phyloP scores from a whole-genome alignment of 176 grass and related monocot species.

The Carex cristatella region DNA sequence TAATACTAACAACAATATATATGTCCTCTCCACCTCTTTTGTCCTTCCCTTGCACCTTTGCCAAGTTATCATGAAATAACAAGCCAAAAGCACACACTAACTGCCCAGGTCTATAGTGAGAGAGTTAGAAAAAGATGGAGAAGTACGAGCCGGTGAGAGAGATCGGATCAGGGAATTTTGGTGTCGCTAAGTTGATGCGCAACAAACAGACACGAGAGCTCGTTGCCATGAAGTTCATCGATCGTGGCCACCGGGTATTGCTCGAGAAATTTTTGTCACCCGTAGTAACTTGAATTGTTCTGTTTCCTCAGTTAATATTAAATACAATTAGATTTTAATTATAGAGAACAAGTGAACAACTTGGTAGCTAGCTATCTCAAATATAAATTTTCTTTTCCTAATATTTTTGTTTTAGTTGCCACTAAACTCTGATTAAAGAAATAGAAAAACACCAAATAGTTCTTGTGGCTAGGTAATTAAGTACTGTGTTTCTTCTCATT shows the following conservation, averaged over 20 bases:
- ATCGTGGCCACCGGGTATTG: conserved; percentile 45
- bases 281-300: background rate
- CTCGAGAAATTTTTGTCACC: background rate
- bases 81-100: background rate
- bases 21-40: background rate
- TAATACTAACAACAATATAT: background rate
- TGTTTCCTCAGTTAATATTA: background rate
- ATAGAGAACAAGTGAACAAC: background rate
- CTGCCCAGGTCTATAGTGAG: background rate
- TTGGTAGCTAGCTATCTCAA: background rate
- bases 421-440: background rate
- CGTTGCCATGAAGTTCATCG: conserved; percentile 82
- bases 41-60: background rate
- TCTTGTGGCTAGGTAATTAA: background rate
- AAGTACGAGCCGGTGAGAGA: conserved; percentile 69
- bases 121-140: conserved; percentile 39
- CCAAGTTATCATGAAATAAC: background rate
- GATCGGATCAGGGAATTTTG: conserved; percentile 78
- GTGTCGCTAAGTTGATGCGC: conserved; percentile 64
- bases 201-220: conserved; percentile 58
- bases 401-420: background rate
- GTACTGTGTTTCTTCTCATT: background rate
- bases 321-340: background rate
- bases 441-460: background rate
- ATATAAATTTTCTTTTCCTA: background rate